Percentiles rank a stretch among this genome's conserved stretches.
phyloP scores from a whole-genome alignment of 2,329 filamentous ascomycete species.

The Elsinoe perseae region DNA sequence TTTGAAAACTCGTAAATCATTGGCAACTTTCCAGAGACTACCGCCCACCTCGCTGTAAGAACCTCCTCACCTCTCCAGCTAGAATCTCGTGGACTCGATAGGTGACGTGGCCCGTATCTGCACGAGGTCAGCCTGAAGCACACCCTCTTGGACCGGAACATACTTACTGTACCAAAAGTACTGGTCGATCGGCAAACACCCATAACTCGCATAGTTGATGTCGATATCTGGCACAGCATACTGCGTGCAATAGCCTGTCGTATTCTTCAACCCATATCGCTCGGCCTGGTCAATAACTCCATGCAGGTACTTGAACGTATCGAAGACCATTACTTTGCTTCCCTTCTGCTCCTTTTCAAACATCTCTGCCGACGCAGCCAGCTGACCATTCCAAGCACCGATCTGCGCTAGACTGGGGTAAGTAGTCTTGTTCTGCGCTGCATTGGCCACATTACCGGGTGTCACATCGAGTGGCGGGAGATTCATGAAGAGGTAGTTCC shows the following conservation, averaged over 20 bases:
- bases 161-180: constrained; percentile 41
- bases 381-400: constrained; percentile 37
- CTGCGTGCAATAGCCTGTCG: constrained; percentile 38
- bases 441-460: constrained; percentile 32
- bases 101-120: constrained; percentile 38
- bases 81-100: constrained; percentile 36
- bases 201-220: constrained; percentile 38
- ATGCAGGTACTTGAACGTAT: constrained; percentile 38
- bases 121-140: neutral
- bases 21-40: too few species aligned
- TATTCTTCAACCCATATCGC: constrained; percentile 39
- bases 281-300: constrained; percentile 37
- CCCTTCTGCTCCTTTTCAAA: constrained; percentile 32
- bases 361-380: constrained; percentile 28
- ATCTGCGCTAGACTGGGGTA: constrained; percentile 25
- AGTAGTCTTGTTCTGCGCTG: constrained; percentile 41
- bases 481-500: constrained; percentile 44
- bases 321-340: constrained; percentile 37
- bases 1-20: too few species aligned
- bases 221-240: constrained; percentile 42
- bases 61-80: constrained; percentile 21
- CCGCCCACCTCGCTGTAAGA: neutral
- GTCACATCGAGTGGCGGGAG: constrained; percentile 45
- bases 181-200: constrained; percentile 36
- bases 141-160: neutral